Percentiles rank a stretch among this genome's conserved stretches.
These are phyloP conservation scores for Infundibulicybe gibba DNA, from an alignment of 768 basidiomycete species.

Conservation along the genomic window DNA sequence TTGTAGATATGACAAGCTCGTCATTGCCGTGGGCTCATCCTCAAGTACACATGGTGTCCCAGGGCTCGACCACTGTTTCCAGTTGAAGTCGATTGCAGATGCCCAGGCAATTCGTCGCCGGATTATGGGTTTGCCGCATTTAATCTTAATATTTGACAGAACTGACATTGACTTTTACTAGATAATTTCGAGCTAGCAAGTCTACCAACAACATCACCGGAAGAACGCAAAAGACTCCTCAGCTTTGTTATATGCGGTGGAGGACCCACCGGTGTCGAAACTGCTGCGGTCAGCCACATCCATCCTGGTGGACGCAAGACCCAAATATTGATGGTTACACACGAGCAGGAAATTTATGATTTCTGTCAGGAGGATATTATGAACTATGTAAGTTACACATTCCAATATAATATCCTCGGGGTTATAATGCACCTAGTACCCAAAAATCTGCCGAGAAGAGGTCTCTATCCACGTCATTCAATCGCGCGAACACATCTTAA, in stretches of 20 bases:
- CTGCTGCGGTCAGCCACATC: conserved; percentile 61
- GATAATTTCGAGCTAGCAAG: conserved; percentile 91
- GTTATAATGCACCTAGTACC: conserved; percentile 29
- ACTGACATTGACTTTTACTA: conserved; percentile 22
- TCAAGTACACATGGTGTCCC: conserved; percentile 92
- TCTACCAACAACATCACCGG: conserved; percentile 81
- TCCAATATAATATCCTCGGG: background rate
- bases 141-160: background rate
- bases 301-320: background rate
- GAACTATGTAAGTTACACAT: conserved; percentile 63
- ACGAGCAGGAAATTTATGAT: conserved; percentile 87
- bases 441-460: conserved; percentile 83
- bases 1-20: conserved; percentile 80
- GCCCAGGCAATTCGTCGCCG: conserved; percentile 86
- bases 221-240: conserved; percentile 81
- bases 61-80: conserved; percentile 91
- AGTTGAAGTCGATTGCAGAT: conserved; percentile 89
- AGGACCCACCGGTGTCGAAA: conserved; percentile 94
- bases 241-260: conserved; percentile 96
- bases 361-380: conserved; percentile 96
- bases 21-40: conserved; percentile 89
- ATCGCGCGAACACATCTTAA: conserved; percentile 92
- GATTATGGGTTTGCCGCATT: conserved; percentile 64
- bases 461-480: conserved; percentile 93
- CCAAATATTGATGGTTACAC: background rate